Conservation (phyloP, 2,329 filamentous ascomycete genomes). For the Sporothrix dimorphospora region DNA sequence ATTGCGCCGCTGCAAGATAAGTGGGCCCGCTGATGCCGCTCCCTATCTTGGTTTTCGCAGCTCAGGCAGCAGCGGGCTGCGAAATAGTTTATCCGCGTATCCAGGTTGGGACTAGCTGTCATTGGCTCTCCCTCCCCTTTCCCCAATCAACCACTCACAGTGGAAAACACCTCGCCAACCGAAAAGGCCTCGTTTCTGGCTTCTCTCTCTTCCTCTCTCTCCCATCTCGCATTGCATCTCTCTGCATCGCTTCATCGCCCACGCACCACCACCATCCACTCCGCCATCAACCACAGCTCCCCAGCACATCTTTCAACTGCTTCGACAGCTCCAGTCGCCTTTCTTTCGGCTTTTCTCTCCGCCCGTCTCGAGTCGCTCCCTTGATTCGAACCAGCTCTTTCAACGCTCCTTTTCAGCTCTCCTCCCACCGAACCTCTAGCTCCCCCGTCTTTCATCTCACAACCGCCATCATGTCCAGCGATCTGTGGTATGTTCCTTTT, state of each 20-base stretch:
- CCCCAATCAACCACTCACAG: constrained; percentile 39
- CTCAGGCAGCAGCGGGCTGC: constrained; percentile 24
- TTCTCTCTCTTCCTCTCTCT: constrained; percentile 21
- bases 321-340: constrained; percentile 24
- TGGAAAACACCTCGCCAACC: constrained; percentile 42
- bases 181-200: constrained; percentile 35
- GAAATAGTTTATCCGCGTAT: constrained; percentile 30
- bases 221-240: constrained; percentile 22
- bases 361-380: neutral
- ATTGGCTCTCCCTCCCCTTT: constrained; percentile 26
- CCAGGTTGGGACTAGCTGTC: constrained; percentile 5
- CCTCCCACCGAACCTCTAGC: constrained; percentile 6
- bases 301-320: constrained; percentile 5
- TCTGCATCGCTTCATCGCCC: constrained; percentile 28
- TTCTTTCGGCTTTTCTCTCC: neutral
- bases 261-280: constrained; percentile 27
- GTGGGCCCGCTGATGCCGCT: neutral
- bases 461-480: constrained; percentile 33
- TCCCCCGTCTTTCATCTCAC: constrained; percentile 7
- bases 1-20: neutral
- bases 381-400: constrained; percentile 20
- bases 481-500: constrained; percentile 33
- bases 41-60: constrained; percentile 4
- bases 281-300: constrained; percentile 28
- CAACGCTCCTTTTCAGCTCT: constrained; percentile 14